A percentile compares a stretch with the other conserved stretches of the same genome.
phyloP scores from a whole-genome alignment of 257 asterid genomes.

The Nicotiana otophora region DNA sequence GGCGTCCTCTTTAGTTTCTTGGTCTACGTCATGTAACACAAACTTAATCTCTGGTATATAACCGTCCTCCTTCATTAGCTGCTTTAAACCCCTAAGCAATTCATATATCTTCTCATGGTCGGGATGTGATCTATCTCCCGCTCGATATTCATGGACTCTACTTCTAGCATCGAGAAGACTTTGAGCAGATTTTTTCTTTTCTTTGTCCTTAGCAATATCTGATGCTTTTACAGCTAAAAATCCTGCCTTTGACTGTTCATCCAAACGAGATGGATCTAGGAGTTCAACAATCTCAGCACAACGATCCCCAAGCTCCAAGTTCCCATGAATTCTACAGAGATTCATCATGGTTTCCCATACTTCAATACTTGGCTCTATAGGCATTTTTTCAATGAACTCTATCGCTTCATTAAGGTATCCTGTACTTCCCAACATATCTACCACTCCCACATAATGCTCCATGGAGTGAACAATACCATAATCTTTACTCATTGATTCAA shows the following conservation, averaged over 20 bases:
- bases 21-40: conserved; percentile 89
- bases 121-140: conserved; percentile 82
- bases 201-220: conserved; percentile 47
- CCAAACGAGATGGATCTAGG: conserved; percentile 51
- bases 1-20: conserved; percentile 78
- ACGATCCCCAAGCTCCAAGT: conserved; percentile 64
- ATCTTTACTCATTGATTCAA: conserved; percentile 66
- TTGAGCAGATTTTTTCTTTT: conserved; percentile 39
- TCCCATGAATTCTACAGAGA: conserved; percentile 64
- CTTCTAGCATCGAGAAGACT: conserved; percentile 48
- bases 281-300: conserved; percentile 59
- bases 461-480: conserved; percentile 53
- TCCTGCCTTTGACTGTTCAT: conserved; percentile 67
- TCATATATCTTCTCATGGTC: conserved; percentile 52
- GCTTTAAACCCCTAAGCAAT: conserved; percentile 56
- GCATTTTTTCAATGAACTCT: conserved; percentile 70
- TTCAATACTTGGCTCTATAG: conserved; percentile 46
- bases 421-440: conserved; percentile 63
- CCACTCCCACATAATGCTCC: conserved; percentile 64
- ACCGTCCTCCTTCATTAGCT: conserved; percentile 78
- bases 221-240: conserved; percentile 51
- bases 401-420: conserved; percentile 76
- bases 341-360: conserved; percentile 72
- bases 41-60: conserved; percentile 62
- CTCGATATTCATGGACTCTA: conserved; percentile 66